A percentile compares a stretch with the other conserved stretches of the same genome.
phyloP scores from a whole-genome alignment of 352 stramenopile genomes.

The Pythium aquatile region DNA sequence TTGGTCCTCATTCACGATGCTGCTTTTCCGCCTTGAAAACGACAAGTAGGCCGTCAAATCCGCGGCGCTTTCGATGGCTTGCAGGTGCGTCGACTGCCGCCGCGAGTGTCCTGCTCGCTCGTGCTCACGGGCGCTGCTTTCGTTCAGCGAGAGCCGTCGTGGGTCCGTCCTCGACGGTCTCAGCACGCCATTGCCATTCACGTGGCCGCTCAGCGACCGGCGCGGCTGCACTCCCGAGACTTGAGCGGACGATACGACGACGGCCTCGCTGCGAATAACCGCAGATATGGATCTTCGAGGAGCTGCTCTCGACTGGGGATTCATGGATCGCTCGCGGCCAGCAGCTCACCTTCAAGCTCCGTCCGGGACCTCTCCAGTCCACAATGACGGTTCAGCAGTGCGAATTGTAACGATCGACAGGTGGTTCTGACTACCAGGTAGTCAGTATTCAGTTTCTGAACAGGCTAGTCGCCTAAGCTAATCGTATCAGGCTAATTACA shows the following conservation, averaged over 20 bases:
- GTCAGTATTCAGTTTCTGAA: conserved; percentile 7
- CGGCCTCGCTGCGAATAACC: conserved; percentile 3
- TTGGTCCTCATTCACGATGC: conserved; percentile 44
- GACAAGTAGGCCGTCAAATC: conserved; percentile 64
- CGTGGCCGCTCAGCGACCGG: conserved; percentile 13
- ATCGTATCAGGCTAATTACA: background rate
- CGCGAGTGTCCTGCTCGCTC: conserved; percentile 5
- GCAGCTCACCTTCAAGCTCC: background rate
- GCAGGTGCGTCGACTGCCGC: conserved; percentile 17
- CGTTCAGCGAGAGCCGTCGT: conserved; percentile 18
- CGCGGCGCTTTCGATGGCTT: conserved; percentile 27
- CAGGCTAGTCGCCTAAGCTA: background rate
- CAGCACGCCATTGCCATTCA: background rate
- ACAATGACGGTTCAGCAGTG: background rate
- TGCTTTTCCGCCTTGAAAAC: conserved; percentile 53
- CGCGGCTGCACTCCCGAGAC: background rate
- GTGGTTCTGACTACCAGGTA: conserved; percentile 2
- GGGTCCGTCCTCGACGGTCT: background rate
- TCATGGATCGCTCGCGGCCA: background rate
- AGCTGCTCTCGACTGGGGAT: background rate
- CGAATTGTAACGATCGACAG: conserved; percentile 1
- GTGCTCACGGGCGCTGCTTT: background rate
- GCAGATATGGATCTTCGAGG: conserved; percentile 19
- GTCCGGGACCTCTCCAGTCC: background rate
- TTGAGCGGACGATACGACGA: background rate